These are phyloP conservation scores for Tricholoma flavovirens DNA, from an alignment of 768 basidiomycete species.

Conservation along the genomic window DNA sequence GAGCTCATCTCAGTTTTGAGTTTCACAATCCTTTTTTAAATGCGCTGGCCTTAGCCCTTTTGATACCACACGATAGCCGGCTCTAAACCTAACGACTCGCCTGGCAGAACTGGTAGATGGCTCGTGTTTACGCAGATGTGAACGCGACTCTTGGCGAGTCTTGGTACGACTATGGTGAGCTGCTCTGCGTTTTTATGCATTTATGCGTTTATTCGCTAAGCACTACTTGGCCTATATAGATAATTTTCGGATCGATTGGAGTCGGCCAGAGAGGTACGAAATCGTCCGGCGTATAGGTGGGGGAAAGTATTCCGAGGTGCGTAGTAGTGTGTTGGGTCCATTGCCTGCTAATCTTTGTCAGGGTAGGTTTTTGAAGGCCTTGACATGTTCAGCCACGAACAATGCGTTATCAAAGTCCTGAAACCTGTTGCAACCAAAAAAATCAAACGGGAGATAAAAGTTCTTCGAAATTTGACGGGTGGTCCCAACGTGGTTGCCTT, in stretches of 20 bases:
- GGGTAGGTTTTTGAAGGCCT: conserved; percentile 53
- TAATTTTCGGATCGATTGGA: conserved; percentile 58
- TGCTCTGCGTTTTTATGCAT: neutral
- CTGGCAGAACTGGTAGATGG: conserved; percentile 26
- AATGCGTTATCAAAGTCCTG: conserved; percentile 64
- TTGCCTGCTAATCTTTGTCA: conserved; percentile 1
- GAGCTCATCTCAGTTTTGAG: neutral
- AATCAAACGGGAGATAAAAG: conserved; percentile 73
- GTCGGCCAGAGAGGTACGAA: conserved; percentile 61
- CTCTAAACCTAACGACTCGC: conserved; percentile 1
- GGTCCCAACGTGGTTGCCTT: conserved; percentile 65
- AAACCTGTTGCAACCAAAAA: conserved; percentile 70
- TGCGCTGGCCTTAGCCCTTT: neutral
- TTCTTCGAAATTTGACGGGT: conserved; percentile 61
- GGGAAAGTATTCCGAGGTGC: conserved; percentile 62
- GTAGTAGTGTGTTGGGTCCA: conserved; percentile 8
- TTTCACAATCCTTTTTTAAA: neutral
- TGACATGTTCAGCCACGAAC: conserved; percentile 47
- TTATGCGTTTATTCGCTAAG: neutral
- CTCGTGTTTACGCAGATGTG: conserved; percentile 50
- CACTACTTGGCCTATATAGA: conserved; percentile 27
- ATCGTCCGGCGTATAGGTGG: conserved; percentile 58
- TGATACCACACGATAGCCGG: conserved; percentile 5
- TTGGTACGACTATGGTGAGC: conserved; percentile 62
- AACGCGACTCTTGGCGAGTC: conserved; percentile 50